Percentiles rank a stretch among this genome's conserved stretches.
These are phyloP conservation scores for Allium fistulosum DNA, from an alignment of 106 monocot species.

Conservation along the genomic window DNA sequence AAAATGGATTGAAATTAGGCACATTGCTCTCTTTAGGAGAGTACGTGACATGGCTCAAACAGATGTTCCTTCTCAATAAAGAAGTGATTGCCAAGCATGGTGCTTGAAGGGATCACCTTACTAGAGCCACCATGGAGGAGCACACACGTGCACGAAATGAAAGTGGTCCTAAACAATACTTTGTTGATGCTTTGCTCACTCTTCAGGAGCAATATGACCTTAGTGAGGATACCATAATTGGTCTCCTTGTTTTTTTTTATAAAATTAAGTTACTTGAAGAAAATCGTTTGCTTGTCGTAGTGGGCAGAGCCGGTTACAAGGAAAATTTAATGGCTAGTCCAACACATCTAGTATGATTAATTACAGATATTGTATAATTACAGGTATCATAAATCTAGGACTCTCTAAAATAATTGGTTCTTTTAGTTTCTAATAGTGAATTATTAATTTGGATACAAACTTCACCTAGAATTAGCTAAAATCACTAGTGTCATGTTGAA, in stretches of 20 bases:
- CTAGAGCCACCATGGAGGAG: conserved; percentile 69
- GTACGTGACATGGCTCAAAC: conserved; percentile 60
- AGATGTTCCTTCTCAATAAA: conserved; percentile 68
- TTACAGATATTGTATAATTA: too few species aligned
- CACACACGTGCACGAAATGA: conserved; percentile 45
- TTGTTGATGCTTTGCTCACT: conserved; percentile 67
- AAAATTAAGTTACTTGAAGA: too few species aligned
- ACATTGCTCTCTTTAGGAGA: conserved; percentile 67
- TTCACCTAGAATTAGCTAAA: too few species aligned
- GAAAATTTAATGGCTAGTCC: too few species aligned
- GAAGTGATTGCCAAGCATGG: conserved; percentile 52
- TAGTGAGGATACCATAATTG: conserved; percentile 78
- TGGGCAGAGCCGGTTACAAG: too few species aligned
- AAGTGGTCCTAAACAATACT: conserved; percentile 56
- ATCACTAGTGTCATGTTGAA: too few species aligned
- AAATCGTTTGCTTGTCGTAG: too few species aligned
- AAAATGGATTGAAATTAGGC: conserved; percentile 62
- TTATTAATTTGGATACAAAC: too few species aligned
- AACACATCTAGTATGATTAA: too few species aligned
- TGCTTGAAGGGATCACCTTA: conserved; percentile 53
- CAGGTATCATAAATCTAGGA: too few species aligned
- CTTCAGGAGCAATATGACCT: conserved; percentile 66
- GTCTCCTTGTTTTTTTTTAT: conserved; percentile 24
- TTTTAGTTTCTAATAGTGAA: too few species aligned
- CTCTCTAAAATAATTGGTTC: too few species aligned